These are phyloP conservation scores for Mortierella alpina DNA, from an alignment of 192 early-diverging fungal genomes.

Conservation along the genomic window DNA sequence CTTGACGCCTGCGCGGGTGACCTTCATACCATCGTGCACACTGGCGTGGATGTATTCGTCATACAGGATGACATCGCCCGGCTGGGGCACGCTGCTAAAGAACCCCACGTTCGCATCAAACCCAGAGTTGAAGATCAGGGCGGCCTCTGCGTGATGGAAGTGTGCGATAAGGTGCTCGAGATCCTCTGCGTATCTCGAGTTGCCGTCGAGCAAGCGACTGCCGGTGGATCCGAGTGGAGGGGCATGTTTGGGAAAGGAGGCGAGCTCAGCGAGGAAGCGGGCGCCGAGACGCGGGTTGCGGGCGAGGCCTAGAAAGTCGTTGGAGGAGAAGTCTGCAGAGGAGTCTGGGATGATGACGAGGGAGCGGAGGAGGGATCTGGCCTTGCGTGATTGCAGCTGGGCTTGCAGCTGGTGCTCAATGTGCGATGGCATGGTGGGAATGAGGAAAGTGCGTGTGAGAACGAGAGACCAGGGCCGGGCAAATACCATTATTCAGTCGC, in stretches of 20 bases:
- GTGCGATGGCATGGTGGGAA: conserved; percentile 16
- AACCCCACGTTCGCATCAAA: conserved; percentile 86
- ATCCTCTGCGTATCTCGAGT: conserved; percentile 69
- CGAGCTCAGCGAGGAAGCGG: conserved; percentile 58
- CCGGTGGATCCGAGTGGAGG: conserved; percentile 80
- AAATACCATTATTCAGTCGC: neutral
- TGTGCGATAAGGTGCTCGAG: conserved; percentile 73
- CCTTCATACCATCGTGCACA: conserved; percentile 83
- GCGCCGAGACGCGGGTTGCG: conserved; percentile 57
- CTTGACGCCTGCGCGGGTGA: conserved; percentile 61
- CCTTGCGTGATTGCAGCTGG: conserved; percentile 44
- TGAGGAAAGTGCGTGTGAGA: neutral
- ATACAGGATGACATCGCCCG: conserved; percentile 71
- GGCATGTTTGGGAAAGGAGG: conserved; percentile 36
- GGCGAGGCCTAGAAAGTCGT: conserved; percentile 85
- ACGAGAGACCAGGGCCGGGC: neutral
- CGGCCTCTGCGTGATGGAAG: conserved; percentile 68
- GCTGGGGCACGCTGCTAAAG: conserved; percentile 74
- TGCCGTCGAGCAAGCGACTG: conserved; percentile 79
- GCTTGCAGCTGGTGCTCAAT: conserved; percentile 52
- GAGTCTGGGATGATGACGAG: conserved; percentile 58
- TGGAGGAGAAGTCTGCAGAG: conserved; percentile 80
- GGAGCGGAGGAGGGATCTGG: conserved; percentile 48
- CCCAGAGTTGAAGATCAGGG: conserved; percentile 86
- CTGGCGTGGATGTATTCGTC: conserved; percentile 85